Percentiles rank a stretch among this genome's conserved stretches.
phyloP scores from a whole-genome alignment of 208 protist genomes.

The Sergeia podlipaevii region DNA sequence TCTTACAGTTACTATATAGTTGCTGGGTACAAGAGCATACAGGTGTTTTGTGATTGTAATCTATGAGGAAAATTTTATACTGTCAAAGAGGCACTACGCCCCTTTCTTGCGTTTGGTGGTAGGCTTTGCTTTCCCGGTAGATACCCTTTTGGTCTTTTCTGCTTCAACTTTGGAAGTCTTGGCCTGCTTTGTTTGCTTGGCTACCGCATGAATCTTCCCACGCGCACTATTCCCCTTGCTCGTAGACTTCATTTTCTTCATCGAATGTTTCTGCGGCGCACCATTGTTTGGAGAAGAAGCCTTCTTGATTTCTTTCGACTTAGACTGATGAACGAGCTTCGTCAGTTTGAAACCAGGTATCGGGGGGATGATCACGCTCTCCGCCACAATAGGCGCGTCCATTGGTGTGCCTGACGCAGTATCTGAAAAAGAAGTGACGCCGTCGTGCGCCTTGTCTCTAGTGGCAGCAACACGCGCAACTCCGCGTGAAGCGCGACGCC shows the following conservation, averaged over 20 bases:
- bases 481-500: constrained; percentile 3
- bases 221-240: constrained; percentile 2
- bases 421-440: too few relatives aligned
- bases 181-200: constrained; percentile 1
- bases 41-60: too few relatives aligned
- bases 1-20: too few relatives aligned
- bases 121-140: too few relatives aligned
- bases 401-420: constrained; percentile 13
- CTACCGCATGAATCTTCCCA: neutral
- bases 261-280: constrained; percentile 2
- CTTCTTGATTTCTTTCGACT: constrained; percentile 16
- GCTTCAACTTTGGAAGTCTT: neutral
- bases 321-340: constrained; percentile 3
- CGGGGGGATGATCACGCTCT: constrained; percentile 13
- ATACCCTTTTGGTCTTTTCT: too few relatives aligned
- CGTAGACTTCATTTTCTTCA: constrained; percentile 8
- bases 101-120: too few relatives aligned
- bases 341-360: constrained; percentile 20
- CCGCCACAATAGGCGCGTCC: neutral
- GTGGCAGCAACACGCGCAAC: constrained; percentile 1
- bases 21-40: too few relatives aligned
- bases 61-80: too few relatives aligned
- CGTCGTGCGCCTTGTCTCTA: too few relatives aligned
- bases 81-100: too few relatives aligned
- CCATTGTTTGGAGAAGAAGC: neutral